Evolutionary conservation across 2,329 filamentous ascomycete species (phyloP), one percentile per base, ranked within the genome.

Genomic region (Exutisphaerella laricina): DNA sequence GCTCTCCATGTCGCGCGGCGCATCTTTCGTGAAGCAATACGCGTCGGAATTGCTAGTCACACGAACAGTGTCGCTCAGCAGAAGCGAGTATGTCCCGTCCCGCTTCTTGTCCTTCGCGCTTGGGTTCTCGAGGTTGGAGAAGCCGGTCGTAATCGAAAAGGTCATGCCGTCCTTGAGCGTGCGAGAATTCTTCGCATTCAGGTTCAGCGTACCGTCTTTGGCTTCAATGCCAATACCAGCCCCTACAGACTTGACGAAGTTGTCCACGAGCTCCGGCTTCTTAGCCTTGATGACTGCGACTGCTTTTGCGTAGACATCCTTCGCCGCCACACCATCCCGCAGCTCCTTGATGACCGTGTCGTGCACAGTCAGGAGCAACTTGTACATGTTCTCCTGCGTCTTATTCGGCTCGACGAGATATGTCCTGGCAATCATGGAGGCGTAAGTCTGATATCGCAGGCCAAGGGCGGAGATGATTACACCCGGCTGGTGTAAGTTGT

Each of bases 361-460:
- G 66, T 97, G 90, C 9, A 97, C 80, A 39, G 80, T 79, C 41
- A 87, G 73, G 4, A 98, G 75, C 12, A 96, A 78, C 59, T 90
- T 94, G 73, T 98, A 98, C 61, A 89, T 92, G 62, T 78, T 84
- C 67, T 97, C 92, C 63, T 98, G 92, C 0, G 85, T 80, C 67
- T 96, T 97, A 69, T 92, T 96, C 12, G 94, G 94, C 57, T 97
- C 94, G 34, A 98, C 90, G 48, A 98, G 76, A 65, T 95, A 98
- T 5, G 94, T 97, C 53, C 92, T 82, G 9, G 85, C 88, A 55
- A 98, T 88, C 47, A 88, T 79, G 2, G 89, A 94, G 62, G 86
- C 89, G 67, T 98, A 98, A 1, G 88, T 94, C 68, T 92, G 92
- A 70, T 98, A 98, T 53, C 92, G 80, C 49, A 98, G 76, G 40